Conservation (phyloP, 139 green algal genomes). For the Asterochloris sp. region DNA sequence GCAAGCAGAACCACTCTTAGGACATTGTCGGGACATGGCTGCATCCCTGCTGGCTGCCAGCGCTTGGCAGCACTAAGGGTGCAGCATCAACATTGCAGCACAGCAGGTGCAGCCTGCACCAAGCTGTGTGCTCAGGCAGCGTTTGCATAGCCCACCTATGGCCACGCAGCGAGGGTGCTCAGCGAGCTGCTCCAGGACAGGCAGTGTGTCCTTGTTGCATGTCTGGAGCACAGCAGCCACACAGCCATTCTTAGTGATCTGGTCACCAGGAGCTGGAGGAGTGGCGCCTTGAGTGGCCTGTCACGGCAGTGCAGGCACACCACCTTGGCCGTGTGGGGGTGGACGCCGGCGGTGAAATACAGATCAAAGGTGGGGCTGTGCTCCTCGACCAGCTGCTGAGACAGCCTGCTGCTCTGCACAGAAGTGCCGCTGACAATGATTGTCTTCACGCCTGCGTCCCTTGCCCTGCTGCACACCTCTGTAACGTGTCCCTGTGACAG, state of each 20-base stretch:
- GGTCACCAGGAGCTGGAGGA: constrained; percentile 5
- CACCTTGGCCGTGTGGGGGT: constrained; percentile 74
- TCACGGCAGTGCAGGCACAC: neutral
- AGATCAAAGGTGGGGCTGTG: no score
- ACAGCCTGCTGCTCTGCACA: neutral
- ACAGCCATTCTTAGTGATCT: neutral
- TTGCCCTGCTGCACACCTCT: neutral
- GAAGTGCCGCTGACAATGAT: neutral
- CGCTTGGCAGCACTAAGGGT: neutral
- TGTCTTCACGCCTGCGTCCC: neutral
- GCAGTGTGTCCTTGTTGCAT: constrained; percentile 43
- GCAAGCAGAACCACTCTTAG: neutral
- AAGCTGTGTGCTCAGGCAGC: neutral
- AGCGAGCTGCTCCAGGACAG: constrained; percentile 40
- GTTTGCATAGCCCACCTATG: constrained; percentile 26
- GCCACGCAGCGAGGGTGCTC: constrained; percentile 45
- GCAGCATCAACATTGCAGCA: neutral
- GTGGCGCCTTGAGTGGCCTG: neutral
- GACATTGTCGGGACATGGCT: neutral
- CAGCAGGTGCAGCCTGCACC: neutral
- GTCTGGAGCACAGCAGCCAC: neutral
- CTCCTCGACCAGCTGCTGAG: neutral
- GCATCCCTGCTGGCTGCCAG: neutral
- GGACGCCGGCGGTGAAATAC: constrained; percentile 72
- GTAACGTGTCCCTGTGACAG: no score